Conservation (phyloP, 1,284 basidiomycete species). For the Leccinum subrobustum region DNA sequence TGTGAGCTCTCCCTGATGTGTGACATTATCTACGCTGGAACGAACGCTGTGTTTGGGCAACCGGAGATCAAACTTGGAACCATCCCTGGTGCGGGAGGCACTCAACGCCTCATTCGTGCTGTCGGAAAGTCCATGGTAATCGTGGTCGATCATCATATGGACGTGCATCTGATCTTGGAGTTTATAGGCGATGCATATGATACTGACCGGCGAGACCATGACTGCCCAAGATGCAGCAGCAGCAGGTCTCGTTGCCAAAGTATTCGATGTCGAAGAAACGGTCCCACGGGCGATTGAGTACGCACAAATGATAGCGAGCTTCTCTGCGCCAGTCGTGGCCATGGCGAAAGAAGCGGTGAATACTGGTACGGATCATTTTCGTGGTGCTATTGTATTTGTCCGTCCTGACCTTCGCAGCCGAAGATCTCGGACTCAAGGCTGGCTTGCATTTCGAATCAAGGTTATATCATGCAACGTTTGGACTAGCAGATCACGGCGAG, state of each 20-base stretch:
- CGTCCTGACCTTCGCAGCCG: conserved; percentile 37
- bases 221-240: conserved; percentile 53
- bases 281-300: conserved; percentile 28
- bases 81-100: conserved; percentile 63
- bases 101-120: conserved; percentile 56
- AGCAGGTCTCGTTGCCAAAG: conserved; percentile 34
- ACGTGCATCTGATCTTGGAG: not conserved
- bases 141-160: not conserved
- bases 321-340: conserved; percentile 33
- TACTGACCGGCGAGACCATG: conserved; percentile 57
- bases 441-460: conserved; percentile 61
- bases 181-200: conserved; percentile 62
- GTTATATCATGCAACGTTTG: conserved; percentile 65
- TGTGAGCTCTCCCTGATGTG: conserved; percentile 67
- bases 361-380: conserved; percentile 46
- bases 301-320: conserved; percentile 31
- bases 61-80: conserved; percentile 73
- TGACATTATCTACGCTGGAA: conserved; percentile 52
- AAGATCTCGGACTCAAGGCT: conserved; percentile 56
- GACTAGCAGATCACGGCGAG: conserved; percentile 66
- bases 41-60: conserved; percentile 60
- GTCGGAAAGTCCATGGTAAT: conserved; percentile 59
- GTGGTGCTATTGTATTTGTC: not conserved
- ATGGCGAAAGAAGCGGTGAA: conserved; percentile 66
- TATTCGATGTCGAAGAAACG: conserved; percentile 29